Evolutionary conservation across 352 stramenopile species (phyloP).

Genomic region (Blastocystis sp.): DNA sequence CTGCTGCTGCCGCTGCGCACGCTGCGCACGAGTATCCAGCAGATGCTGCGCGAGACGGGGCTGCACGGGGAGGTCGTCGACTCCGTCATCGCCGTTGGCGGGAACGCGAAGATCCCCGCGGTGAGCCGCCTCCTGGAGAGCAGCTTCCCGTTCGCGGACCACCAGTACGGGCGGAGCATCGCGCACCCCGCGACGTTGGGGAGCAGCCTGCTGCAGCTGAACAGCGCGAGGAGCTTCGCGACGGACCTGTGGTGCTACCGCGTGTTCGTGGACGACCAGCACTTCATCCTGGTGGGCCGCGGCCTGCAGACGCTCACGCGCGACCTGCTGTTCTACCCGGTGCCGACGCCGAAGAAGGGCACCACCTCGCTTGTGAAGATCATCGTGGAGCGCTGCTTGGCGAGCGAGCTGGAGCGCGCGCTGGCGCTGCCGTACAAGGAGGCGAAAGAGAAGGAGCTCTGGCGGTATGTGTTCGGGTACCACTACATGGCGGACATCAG

Average conservation of each 20-base stretch:
- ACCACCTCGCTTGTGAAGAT: background rate
- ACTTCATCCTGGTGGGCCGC: conserved; percentile 4
- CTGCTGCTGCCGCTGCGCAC: conserved; percentile 29
- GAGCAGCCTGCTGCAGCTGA: background rate
- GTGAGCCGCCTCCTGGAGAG: background rate
- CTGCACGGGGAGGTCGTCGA: conserved; percentile 8
- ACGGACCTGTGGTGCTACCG: conserved; percentile 15
- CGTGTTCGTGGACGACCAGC: conserved; percentile 4
- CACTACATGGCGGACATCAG: conserved; percentile 8
- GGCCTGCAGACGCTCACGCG: conserved; percentile 20
- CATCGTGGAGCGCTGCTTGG: conserved; percentile 14
- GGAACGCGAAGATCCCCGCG: conserved; percentile 51
- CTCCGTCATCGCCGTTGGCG: conserved; percentile 23
- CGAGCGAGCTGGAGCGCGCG: background rate
- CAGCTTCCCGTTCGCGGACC: conserved; percentile 42
- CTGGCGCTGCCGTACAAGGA: conserved; percentile 9
- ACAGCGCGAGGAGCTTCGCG: background rate
- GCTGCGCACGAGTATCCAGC: background rate
- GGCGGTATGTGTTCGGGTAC: conserved; percentile 55
- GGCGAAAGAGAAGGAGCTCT: background rate
- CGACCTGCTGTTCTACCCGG: conserved; percentile 23
- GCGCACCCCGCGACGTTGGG: background rate
- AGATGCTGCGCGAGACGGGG: background rate
- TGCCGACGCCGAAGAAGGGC: background rate
- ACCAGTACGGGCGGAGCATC: background rate